phyloP scores from a whole-genome alignment of 805 yeast species.

The Saccharomycopsis guyanensis region DNA sequence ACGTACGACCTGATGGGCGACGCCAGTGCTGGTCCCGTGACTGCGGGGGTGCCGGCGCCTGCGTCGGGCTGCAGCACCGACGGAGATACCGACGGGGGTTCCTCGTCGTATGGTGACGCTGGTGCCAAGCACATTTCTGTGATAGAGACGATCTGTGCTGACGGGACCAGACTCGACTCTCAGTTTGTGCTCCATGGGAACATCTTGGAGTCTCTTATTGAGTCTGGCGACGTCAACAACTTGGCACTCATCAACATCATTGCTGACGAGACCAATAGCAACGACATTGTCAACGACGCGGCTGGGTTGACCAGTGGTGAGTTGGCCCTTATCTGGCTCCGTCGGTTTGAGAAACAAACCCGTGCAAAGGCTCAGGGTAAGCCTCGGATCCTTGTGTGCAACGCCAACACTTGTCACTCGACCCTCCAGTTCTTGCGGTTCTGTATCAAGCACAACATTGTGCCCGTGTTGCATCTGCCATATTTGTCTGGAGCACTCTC shows the following conservation, averaged over 20 bases:
- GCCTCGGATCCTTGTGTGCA: slow-evolving; percentile 9
- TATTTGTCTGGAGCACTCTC: neutral
- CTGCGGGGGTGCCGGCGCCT: no score
- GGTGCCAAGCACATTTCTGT: slow-evolving; percentile 1
- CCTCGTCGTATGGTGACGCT: neutral
- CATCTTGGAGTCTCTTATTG: slow-evolving; percentile 5
- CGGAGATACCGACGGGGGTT: neutral
- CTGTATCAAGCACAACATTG: slow-evolving; percentile 12
- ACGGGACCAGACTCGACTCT: slow-evolving; percentile 10
- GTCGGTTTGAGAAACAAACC: slow-evolving; percentile 13
- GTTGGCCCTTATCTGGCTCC: slow-evolving; percentile 12
- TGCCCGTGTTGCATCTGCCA: slow-evolving; percentile 8
- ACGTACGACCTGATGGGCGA: slow-evolving; percentile 11
- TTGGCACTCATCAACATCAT: slow-evolving; percentile 11
- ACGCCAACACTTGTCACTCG: slow-evolving; percentile 16
- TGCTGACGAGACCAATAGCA: slow-evolving; percentile 5
- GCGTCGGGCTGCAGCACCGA: neutral
- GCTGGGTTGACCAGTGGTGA: slow-evolving; percentile 5
- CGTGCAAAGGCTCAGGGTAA: neutral
- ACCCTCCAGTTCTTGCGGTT: slow-evolving; percentile 12
- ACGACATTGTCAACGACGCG: slow-evolving; percentile 7
- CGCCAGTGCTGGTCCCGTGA: slow-evolving; percentile 1
- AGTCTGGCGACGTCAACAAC: neutral
- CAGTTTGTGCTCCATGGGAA: slow-evolving; percentile 12
- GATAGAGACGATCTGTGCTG: slow-evolving; percentile 16